Conservation (phyloP, 208 protist species). For the Porcisia hertigi region DNA sequence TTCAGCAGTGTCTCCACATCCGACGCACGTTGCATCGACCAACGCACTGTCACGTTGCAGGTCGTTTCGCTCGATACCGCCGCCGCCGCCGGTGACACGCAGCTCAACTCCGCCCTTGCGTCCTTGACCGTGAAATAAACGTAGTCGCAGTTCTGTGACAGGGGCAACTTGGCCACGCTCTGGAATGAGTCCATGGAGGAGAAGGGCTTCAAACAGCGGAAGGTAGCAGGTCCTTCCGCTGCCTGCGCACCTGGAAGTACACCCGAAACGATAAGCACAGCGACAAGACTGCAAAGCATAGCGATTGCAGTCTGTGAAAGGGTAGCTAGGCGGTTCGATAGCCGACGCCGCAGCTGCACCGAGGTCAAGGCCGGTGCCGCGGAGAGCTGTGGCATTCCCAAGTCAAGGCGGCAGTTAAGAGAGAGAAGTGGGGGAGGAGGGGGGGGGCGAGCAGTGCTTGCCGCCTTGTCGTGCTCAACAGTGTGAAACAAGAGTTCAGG, state of each 20-base stretch:
- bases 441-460: not conserved
- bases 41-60: constrained; percentile 35
- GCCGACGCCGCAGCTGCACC: not conserved
- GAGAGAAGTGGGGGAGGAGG: not conserved
- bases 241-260: not conserved
- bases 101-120: constrained; percentile 39
- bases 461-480: not conserved
- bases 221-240: not conserved
- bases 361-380: not conserved
- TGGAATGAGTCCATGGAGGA: constrained; percentile 39
- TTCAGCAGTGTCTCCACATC: constrained; percentile 16
- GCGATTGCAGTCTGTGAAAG: not conserved
- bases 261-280: not conserved
- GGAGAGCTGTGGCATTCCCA: not conserved
- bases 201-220: constrained; percentile 70
- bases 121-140: constrained; percentile 50
- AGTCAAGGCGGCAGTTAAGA: not conserved
- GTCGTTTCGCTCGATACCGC: not conserved
- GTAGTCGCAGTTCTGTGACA: constrained; percentile 59
- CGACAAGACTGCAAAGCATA: not conserved
- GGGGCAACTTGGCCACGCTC: constrained; percentile 29
- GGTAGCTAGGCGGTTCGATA: no score
- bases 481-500: not conserved
- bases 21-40: constrained; percentile 22
- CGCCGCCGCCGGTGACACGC: constrained; percentile 11